Evolutionary conservation across 2,329 filamentous ascomycete genomes (phyloP).

Genomic region (Golovinomyces cichoracearum): DNA sequence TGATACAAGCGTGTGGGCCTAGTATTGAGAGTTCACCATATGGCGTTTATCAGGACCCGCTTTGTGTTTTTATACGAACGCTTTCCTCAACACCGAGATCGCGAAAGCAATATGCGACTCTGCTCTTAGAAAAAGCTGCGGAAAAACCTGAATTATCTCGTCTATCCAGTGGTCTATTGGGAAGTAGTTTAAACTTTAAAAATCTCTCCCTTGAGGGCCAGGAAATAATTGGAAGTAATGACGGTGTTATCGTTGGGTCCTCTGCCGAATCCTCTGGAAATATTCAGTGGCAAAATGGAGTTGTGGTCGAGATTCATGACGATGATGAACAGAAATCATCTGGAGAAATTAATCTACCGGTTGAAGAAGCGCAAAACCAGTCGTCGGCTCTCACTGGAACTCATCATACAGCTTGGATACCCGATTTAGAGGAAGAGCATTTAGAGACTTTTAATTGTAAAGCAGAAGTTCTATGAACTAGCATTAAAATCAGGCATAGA

Average conservation of each 20-base stretch:
- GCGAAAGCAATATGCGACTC: constrained; percentile 20
- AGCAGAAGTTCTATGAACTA: not conserved
- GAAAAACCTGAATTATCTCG: constrained; percentile 16
- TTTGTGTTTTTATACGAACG: constrained; percentile 21
- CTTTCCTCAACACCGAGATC: constrained; percentile 21
- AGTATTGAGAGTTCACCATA: constrained; percentile 7
- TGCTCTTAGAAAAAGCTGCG: constrained; percentile 19
- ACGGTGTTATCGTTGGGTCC: not conserved
- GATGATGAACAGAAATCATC: constrained; percentile 1
- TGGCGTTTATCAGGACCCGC: constrained; percentile 17
- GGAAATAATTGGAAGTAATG: not conserved
- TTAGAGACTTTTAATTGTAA: not conserved
- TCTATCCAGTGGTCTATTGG: constrained; percentile 3
- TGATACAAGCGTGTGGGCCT: constrained; percentile 17
- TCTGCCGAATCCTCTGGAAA: not conserved
- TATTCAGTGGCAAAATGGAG: constrained; percentile 8
- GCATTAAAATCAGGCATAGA: not conserved
- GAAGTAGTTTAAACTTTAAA: constrained; percentile 5
- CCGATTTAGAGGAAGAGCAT: not conserved
- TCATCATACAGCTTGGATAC: not conserved
- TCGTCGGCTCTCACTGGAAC: not conserved
- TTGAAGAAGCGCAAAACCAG: not conserved
- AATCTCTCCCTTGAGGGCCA: not conserved
- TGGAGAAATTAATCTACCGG: not conserved
- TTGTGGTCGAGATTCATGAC: constrained; percentile 9